These are phyloP conservation scores for Aquilaria yunnanensis DNA, from an alignment of 345 rosid species.

Conservation along the genomic window DNA sequence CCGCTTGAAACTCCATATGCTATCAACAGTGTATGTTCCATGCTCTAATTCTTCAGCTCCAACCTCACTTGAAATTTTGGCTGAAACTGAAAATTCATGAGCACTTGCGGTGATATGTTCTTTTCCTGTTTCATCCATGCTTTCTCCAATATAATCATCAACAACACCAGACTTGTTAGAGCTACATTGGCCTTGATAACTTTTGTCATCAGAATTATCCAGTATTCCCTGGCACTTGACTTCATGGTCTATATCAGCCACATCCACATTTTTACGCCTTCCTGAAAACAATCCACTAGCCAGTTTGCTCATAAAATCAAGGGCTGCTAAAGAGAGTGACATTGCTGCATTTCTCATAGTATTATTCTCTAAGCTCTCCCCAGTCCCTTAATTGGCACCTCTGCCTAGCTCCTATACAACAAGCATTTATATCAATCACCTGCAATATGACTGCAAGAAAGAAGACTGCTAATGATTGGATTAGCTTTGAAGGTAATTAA, in stretches of 20 bases:
- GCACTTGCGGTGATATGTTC: conserved; percentile 25
- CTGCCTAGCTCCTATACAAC: conserved; percentile 42
- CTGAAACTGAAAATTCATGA: conserved; percentile 23
- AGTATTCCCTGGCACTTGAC: conserved; percentile 22
- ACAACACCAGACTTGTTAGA: conserved; percentile 32
- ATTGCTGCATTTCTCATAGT: conserved; percentile 62
- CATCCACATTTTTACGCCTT: conserved; percentile 47
- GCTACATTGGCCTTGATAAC: conserved; percentile 37
- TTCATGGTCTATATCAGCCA: conserved; percentile 37
- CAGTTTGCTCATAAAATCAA: conserved; percentile 74
- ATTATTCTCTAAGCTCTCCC: conserved; percentile 31
- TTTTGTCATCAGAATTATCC: conserved; percentile 23
- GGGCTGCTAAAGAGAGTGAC: conserved; percentile 81
- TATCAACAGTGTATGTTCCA: conserved; percentile 27
- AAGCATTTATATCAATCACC: conserved; percentile 18
- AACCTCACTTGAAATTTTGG: conserved; percentile 25
- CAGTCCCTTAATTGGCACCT: conserved; percentile 34
- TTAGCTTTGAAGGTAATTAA: background rate
- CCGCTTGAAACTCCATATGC: conserved; percentile 46
- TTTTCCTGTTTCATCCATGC: conserved; percentile 22
- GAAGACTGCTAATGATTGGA: background rate
- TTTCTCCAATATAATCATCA: conserved; percentile 29
- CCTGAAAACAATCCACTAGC: conserved; percentile 86
- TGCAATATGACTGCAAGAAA: conserved; percentile 1
- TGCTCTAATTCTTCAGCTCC: conserved; percentile 32